Conservation (phyloP, 371 early-diverging fungal species). For the Rhizomucor miehei region DNA sequence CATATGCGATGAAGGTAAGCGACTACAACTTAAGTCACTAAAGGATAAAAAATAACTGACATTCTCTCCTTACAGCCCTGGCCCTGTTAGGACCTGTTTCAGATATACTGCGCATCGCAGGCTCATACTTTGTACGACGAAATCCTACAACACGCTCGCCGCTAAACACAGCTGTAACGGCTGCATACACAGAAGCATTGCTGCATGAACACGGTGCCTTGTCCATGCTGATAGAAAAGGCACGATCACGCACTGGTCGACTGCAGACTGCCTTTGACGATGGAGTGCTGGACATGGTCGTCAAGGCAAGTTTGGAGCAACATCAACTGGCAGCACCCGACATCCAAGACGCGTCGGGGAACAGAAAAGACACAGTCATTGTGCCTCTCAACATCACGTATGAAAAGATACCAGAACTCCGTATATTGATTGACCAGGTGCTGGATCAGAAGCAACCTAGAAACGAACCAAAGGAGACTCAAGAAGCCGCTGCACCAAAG, state of each 20-base stretch:
- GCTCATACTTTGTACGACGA: conserved; percentile 45
- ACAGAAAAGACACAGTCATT: conserved; percentile 27
- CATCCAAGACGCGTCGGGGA: background rate
- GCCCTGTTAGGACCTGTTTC: conserved; percentile 45
- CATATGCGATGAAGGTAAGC: conserved; percentile 44
- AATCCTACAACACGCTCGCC: conserved; percentile 40
- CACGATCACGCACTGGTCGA: conserved; percentile 47
- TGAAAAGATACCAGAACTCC: conserved; percentile 49
- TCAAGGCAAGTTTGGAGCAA: conserved; percentile 37
- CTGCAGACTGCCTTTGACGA: conserved; percentile 38
- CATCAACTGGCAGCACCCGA: conserved; percentile 22
- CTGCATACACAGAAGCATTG: conserved; percentile 43
- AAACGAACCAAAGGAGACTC: conserved; percentile 1
- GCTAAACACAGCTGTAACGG: conserved; percentile 38
- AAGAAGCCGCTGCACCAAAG: background rate
- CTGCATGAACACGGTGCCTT: conserved; percentile 45
- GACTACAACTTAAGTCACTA: too few species aligned
- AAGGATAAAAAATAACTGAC: too few species aligned
- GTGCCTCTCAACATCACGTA: conserved; percentile 48
- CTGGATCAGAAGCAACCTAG: conserved; percentile 41
- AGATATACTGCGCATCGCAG: conserved; percentile 46
- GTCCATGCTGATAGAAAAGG: conserved; percentile 40
- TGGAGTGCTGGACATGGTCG: conserved; percentile 43
- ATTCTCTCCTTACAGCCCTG: conserved; percentile 35
- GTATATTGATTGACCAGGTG: conserved; percentile 42